Base-by-base conservation (phyloP, 78 protist species). In the Cavenderia fasciculata region DNA sequence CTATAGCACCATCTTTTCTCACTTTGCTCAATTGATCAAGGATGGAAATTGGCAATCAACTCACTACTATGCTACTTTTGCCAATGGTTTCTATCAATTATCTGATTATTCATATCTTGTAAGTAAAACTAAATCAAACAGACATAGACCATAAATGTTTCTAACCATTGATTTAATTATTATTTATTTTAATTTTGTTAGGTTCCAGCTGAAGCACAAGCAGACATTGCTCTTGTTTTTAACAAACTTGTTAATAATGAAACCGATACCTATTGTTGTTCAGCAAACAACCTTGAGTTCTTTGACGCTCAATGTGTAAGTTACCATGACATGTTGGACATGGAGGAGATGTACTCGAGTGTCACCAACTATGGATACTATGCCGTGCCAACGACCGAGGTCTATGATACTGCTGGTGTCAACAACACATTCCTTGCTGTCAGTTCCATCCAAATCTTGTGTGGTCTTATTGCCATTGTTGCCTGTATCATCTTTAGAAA, bases 321-420 rank as follows among this genome's bases (percentile, higher is more conserved):
- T 21, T 52, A 27, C 36, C 40, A 31, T 3, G 51, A 71, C 2
- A 4, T 29, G 41, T 21, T 71, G n/a, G 7, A 1, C 1, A 51
- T 51, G 59, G 6, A 57, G 31, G 38, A 38, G 44, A 4, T 79
- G 19, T 56, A 56, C 31, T 0, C 8, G 6, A 56, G 51, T 11
- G 43, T 79, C 25, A 43, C 4, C 27, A 33, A 79, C n/a, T 7
- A 33, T 3, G 89, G 89, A 5, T 68, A 56, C 46, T 79, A 51
- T 49, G 78, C 75, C 16, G 75, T 68, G 0, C 89, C 89, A 36
- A 79, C 89, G 1, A 41, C 70, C 11, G 89, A 79, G 52, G 66
- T 68, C n/a, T 79, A 79, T 52, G 29, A 36, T 25, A 66, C 61
- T 43, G 31, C 29, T 18, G 27, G 34, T 23, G 43, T 79, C 52